Evolutionary conservation across 257 asterid genomes (phyloP), one percentile per base, ranked within the genome.

Genomic region (Fraxinus anomala): DNA sequence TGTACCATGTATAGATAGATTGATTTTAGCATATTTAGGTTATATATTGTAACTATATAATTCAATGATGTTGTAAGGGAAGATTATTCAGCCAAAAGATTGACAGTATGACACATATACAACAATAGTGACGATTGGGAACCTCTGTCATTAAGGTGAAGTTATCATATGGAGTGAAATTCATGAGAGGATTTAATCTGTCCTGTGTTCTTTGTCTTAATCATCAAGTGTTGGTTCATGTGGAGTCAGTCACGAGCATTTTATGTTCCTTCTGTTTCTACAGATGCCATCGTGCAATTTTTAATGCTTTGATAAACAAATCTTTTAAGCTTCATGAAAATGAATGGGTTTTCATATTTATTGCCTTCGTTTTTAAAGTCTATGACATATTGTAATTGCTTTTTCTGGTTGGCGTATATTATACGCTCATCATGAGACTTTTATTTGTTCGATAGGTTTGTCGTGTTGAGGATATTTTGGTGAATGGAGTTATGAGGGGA

Each of bases 381-480:
- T n/a, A 13, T 63, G 13, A 72, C 68, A 75, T 66, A 23, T 49
- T 40, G 73, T 37, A 37, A 65, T 39, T 39, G 11, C 37, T 34
- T 54, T 74, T 47, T 78, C 80, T 67, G 37, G 71, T 21, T 51
- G 81, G 40, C 44, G 30, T 77, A 68, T 61, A 33, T 16, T 69
- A 37, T 65, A 1, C 30, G 17, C 36, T 61, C 63, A 51, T 71
- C 79, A 71, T 61, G 31, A 34, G 63, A 47, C 84, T 31, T 44
- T 33, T 75, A 68, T 82, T 71, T 79, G 40, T 85, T 79, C 81
- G 76, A 63, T 85, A 94, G 98, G 91, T 94, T 65, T 94, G 98
- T 80, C 97, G 98, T 56, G 98, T 94, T 78, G 98, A 94, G 85
- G 98, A 94, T 83, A 92, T 94, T 81, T 54, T 89, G 85, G 96